Evolutionary conservation across 805 yeast species (phyloP).

Genomic region (Barnettozyma siamensis): DNA sequence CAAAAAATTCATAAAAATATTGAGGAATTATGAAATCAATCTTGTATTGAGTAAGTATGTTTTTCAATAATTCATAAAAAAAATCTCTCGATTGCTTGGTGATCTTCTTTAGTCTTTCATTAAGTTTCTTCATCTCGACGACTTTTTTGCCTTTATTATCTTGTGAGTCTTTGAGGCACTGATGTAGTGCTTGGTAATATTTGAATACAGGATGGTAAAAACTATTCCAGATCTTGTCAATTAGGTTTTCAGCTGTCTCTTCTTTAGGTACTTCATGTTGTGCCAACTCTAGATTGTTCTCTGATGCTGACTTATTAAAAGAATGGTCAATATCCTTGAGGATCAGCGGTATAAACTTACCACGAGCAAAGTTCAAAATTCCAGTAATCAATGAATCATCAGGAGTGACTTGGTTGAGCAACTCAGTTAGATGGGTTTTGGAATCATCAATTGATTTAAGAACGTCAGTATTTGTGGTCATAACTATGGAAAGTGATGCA

Average conservation of each 20-base stretch:
- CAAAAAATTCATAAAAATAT: conserved; percentile 13
- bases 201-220: conserved; percentile 62
- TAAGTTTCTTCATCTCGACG: conserved; percentile 53
- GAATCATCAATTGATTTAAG: conserved; percentile 10
- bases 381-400: conserved; percentile 31
- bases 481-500: not conserved
- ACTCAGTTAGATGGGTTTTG: conserved; percentile 8
- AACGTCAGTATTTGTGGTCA: conserved; percentile 2
- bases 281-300: conserved; percentile 8
- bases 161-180: conserved; percentile 14
- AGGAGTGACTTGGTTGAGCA: conserved; percentile 12
- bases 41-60: conserved; percentile 35
- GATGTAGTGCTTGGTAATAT: conserved; percentile 29
- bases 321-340: conserved; percentile 29
- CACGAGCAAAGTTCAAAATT: conserved; percentile 41
- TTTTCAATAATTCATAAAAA: conserved; percentile 38
- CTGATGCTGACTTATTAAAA: not conserved
- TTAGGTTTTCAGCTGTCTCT: conserved; percentile 26
- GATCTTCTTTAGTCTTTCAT: conserved; percentile 45
- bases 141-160: conserved; percentile 18
- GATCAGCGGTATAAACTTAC: conserved; percentile 40
- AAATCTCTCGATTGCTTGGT: conserved; percentile 42
- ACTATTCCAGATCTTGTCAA: conserved; percentile 54
- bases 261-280: conserved; percentile 5
- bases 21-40: conserved; percentile 24